Evolutionary conservation across 768 basidiomycete genomes (phyloP).

Genomic region (Kwoniella sp.): DNA sequence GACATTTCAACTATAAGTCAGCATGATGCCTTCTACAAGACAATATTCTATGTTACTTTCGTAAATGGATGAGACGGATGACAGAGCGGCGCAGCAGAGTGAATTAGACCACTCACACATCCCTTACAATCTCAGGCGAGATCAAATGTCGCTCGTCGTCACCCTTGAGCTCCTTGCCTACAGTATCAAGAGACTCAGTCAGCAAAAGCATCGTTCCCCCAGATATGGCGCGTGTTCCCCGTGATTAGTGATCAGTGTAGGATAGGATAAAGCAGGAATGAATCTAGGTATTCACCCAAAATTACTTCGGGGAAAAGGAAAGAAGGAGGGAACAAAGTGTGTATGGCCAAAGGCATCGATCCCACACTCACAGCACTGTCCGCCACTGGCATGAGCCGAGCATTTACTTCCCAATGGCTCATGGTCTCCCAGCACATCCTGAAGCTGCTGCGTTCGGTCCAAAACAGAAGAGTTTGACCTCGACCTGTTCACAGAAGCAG

Average conservation of each 20-base stretch:
- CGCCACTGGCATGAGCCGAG: conserved; percentile 22
- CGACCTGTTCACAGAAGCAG: not conserved
- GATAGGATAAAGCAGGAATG: not conserved
- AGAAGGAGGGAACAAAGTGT: not conserved
- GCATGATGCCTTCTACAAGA: not conserved
- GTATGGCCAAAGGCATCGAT: too few relatives aligned
- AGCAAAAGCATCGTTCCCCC: too few relatives aligned
- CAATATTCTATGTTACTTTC: too few relatives aligned
- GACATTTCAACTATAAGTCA: not conserved
- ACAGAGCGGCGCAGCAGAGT: too few relatives aligned
- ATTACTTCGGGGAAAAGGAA: not conserved
- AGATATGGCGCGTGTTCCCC: too few relatives aligned
- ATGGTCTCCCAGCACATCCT: conserved; percentile 20
- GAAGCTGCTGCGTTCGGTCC: conserved; percentile 11
- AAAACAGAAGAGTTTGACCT: not conserved
- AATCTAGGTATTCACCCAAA: not conserved
- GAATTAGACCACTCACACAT: conserved; percentile 39
- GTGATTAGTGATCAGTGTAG: too few relatives aligned
- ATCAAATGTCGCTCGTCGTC: conserved; percentile 50
- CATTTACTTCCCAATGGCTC: conserved; percentile 26
- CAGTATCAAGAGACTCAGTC: not conserved
- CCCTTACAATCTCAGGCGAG: conserved; percentile 47
- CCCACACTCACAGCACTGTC: conserved; percentile 31
- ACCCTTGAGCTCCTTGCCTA: conserved; percentile 45
- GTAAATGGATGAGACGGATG: too few relatives aligned